phyloP scores from a whole-genome alignment of 2,329 filamentous ascomycete species.

The Colletotrichum euphorbiae region DNA sequence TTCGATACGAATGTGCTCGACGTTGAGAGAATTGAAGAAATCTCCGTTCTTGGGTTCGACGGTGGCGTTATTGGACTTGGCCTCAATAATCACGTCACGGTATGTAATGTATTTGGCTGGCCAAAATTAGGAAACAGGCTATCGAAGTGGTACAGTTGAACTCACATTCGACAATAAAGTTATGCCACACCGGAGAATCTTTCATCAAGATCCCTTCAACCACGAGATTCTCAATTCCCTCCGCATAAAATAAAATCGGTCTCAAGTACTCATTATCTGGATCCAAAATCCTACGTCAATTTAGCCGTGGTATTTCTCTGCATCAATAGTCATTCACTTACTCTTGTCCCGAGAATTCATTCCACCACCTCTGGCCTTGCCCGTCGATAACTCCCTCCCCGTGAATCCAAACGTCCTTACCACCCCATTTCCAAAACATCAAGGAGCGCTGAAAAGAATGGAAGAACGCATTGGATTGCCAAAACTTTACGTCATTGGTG shows the following conservation, averaged over 20 bases:
- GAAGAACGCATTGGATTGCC: conserved; percentile 55
- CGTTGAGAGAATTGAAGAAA: conserved; percentile 70
- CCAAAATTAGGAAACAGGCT: background rate
- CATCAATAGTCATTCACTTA: background rate
- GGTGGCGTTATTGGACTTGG: conserved; percentile 58
- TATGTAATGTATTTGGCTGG: conserved; percentile 63
- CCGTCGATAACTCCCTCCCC: conserved; percentile 68
- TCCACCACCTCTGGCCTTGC: conserved; percentile 61
- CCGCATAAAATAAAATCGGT: conserved; percentile 70
- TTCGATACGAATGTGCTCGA: conserved; percentile 63
- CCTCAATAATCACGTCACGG: conserved; percentile 65
- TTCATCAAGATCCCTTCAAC: conserved; percentile 69
- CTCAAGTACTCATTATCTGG: conserved; percentile 67
- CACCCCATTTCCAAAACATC: conserved; percentile 74
- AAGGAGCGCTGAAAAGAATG: conserved; percentile 63
- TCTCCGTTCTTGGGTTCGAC: conserved; percentile 69
- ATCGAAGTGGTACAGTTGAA: background rate
- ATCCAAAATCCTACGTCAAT: conserved; percentile 54
- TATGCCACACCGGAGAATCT: conserved; percentile 73
- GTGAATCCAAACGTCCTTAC: conserved; percentile 69
- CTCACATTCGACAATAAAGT: conserved; percentile 67
- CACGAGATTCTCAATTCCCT: conserved; percentile 69
- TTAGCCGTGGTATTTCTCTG: background rate
- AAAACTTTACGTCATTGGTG: conserved; percentile 57
- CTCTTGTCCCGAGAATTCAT: conserved; percentile 54